These are phyloP conservation scores for Fusarium ramigenum DNA, from an alignment of 2,329 filamentous ascomycete species.

Conservation along the genomic window DNA sequence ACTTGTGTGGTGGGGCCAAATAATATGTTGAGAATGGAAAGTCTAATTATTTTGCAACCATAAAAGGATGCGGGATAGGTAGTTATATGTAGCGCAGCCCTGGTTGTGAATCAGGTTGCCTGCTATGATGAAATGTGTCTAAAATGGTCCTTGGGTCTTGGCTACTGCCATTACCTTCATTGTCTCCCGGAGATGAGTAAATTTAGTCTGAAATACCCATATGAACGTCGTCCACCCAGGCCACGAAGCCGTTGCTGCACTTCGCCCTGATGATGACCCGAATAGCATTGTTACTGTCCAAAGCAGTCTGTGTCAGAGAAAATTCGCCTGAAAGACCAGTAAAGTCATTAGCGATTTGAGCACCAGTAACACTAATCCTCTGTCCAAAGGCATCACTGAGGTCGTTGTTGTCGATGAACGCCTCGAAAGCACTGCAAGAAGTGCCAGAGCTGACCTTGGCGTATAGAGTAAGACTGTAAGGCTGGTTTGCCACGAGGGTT, in stretches of 20 bases:
- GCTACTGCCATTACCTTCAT: too few relatives aligned
- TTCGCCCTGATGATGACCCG: not conserved
- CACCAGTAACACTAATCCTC: not conserved
- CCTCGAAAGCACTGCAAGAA: not conserved
- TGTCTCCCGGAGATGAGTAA: accelerated
- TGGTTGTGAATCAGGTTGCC: accelerated
- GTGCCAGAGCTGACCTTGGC: not conserved
- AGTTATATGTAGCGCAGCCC: not conserved
- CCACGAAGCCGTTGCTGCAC: not conserved
- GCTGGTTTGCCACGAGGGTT: not conserved
- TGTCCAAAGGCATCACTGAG: not conserved
- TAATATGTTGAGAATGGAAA: not conserved
- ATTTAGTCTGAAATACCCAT: not conserved
- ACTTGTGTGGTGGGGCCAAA: too few relatives aligned
- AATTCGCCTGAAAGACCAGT: not conserved
- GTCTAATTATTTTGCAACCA: not conserved
- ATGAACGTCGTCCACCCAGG: not conserved
- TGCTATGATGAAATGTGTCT: not conserved
- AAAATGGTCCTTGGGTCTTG: not conserved
- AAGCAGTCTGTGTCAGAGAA: not conserved
- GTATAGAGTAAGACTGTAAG: not conserved
- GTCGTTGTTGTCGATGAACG: not conserved
- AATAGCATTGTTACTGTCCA: not conserved
- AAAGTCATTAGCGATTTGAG: not conserved
- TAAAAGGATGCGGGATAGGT: not conserved